phyloP scores from a whole-genome alignment of 2,329 filamentous ascomycete genomes.

The Acephala macrosclerotiorum region DNA sequence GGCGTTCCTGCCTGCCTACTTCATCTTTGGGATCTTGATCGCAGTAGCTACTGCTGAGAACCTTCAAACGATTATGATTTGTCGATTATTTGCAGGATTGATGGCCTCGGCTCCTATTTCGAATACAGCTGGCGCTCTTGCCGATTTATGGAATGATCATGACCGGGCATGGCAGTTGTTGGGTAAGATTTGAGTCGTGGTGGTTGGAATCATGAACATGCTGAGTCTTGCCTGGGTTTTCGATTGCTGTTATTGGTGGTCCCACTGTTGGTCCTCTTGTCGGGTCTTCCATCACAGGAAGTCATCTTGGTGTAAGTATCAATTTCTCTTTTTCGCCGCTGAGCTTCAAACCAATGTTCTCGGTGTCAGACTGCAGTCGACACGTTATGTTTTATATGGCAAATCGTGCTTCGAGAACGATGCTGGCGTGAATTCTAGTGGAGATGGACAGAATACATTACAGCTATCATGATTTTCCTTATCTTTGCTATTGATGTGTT shows the following conservation, averaged over 20 bases:
- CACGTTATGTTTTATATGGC: no score
- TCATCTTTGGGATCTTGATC: slow-evolving; percentile 49
- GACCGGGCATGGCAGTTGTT: background rate
- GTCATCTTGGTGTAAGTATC: background rate
- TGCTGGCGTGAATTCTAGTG: background rate
- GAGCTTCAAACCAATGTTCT: no score
- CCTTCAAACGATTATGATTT: slow-evolving; percentile 36
- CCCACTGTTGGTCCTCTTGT: background rate
- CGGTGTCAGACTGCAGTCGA: no score
- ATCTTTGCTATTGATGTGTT: background rate
- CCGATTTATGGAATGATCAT: slow-evolving; percentile 32
- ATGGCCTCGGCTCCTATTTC: slow-evolving; percentile 41
- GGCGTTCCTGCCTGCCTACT: slow-evolving; percentile 44
- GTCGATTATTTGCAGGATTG: slow-evolving; percentile 35
- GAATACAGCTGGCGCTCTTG: slow-evolving; percentile 36
- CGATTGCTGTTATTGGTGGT: slow-evolving; percentile 1
- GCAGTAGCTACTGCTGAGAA: slow-evolving; percentile 46
- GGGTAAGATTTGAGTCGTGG: background rate
- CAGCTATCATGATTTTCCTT: background rate
- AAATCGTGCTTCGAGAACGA: no score
- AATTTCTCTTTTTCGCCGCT: no score
- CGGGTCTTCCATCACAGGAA: background rate
- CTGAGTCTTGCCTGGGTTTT: background rate
- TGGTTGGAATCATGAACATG: background rate
- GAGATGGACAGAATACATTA: slow-evolving; percentile 1